A percentile compares a stretch with the other conserved stretches of the same genome.
These are phyloP conservation scores for Zygotorulaspora chibaensis DNA, from an alignment of 805 yeast species.

Conservation along the genomic window DNA sequence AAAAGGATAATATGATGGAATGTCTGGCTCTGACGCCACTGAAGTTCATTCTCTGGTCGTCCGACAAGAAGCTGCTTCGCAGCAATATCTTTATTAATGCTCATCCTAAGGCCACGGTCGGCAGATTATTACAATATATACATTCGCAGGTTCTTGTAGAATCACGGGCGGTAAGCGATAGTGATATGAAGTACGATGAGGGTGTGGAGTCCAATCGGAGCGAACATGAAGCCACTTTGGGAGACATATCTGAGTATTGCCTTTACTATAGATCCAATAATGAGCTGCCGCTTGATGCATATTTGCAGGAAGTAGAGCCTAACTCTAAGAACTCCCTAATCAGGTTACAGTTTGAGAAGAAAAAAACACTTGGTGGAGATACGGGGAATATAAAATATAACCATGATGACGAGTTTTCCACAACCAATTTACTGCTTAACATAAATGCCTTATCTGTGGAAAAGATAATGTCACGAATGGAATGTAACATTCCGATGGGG, in stretches of 20 bases:
- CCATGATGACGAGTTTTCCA: constrained; percentile 13
- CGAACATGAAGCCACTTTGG: constrained; percentile 1
- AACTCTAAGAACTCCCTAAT: constrained; percentile 13
- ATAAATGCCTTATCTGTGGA: constrained; percentile 25
- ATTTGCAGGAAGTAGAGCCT: constrained; percentile 17
- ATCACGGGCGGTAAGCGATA: constrained; percentile 1
- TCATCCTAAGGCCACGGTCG: constrained; percentile 24
- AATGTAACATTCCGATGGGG: constrained; percentile 12
- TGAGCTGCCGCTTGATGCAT: constrained; percentile 9
- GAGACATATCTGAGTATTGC: constrained; percentile 10
- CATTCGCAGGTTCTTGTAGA: constrained; percentile 16
- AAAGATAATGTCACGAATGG: constrained; percentile 11
- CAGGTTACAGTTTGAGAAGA: constrained; percentile 16
- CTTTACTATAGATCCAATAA: constrained; percentile 8
- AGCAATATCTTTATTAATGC: constrained; percentile 22
- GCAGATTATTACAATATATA: constrained; percentile 28
- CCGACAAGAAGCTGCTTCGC: constrained; percentile 13
- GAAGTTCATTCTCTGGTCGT: constrained; percentile 21
- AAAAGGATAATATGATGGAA: constrained; percentile 8
- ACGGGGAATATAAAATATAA: constrained; percentile 17
- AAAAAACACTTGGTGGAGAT: background rate
- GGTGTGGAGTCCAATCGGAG: background rate
- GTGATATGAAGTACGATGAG: background rate
- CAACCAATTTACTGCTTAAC: constrained; percentile 17
- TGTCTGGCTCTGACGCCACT: constrained; percentile 18